Base-by-base conservation (phyloP, 805 yeast species). In the Candida peoriensis region DNA sequence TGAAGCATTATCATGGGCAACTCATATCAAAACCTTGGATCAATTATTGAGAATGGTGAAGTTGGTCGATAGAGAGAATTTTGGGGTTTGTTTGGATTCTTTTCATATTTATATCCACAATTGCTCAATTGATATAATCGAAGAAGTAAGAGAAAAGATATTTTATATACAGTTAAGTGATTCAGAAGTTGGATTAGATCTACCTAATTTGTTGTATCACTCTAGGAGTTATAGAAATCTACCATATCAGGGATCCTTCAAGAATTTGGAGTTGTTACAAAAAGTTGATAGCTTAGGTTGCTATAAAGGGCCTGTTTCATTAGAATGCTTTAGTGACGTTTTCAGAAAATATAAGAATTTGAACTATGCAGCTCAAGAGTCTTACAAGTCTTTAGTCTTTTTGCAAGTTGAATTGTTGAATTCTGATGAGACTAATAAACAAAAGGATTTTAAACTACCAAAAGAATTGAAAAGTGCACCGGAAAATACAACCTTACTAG, bases 91-190 rank as follows among this genome's bases (percentile, higher is more conserved):
- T 30, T 28, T 56, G 24, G 61, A 56, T 33, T 47, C 57, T 4
- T 56, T 50, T 46, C 60, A 56, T 37, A 41, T 52, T n/a, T 41
- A 38, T n/a, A 44, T 45, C 11, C 25, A 25, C 4, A 19, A 27
- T 2, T 24, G 47, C 21, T 42, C 39, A 12, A 11, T 36, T 13
- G 24, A 36, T 15, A 18, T 36, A 8, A 31, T 32, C 9, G 31
- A 30, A 21, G 38, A 46, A 14, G 45, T 44, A 22, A 26, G 17
- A 16, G 41, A 30, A 12, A 53, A 51, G 30, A 29, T 56, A 4
- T 54, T 54, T 32, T 46, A 46, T 27, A 45, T 56, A 15, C 61
- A 56, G 27, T 39, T 50, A n/a, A 46, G 55, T 41, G 61, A 56
- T 37, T 34, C 36, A 7, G 33, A 30, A 19, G 6, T 12, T 3